Percentiles rank a stretch among this genome's conserved stretches.
These are phyloP conservation scores for Sphagnum contortum DNA, from an alignment of 225 moss, liverwort and hornwort species.

Conservation along the genomic window DNA sequence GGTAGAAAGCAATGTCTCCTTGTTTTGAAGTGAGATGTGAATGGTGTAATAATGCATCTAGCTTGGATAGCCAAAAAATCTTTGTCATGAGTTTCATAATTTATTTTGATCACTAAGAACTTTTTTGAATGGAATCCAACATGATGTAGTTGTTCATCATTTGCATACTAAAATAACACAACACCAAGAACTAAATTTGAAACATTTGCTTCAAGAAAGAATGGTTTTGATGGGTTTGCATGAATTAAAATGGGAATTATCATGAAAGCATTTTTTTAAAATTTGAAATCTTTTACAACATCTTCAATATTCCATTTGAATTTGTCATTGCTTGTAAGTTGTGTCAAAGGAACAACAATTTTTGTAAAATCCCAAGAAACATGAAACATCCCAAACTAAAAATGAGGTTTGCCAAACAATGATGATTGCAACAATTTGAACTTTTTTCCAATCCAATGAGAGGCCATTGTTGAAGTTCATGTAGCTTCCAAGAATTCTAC, in stretches of 20 bases:
- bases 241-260: conserved; percentile 1
- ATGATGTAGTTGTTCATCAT: conserved; percentile 2
- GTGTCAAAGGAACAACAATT: not conserved
- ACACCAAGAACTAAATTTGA: conserved; percentile 6
- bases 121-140: conserved; percentile 3
- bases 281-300: not conserved
- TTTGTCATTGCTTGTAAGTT: not conserved
- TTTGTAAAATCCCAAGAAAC: conserved; percentile 8
- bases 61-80: conserved; percentile 3
- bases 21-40: too few species aligned
- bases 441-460: conserved; percentile 4
- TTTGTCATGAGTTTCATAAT: not conserved
- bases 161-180: not conserved
- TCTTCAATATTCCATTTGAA: too few species aligned
- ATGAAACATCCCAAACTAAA: not conserved
- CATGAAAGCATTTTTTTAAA: not conserved
- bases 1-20: too few species aligned
- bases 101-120: not conserved
- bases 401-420: not conserved
- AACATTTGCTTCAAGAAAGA: conserved; percentile 7
- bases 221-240: not conserved
- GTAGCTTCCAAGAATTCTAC: conserved; percentile 5
- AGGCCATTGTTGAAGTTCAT: not conserved
- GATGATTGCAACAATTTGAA: not conserved
- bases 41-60: too few species aligned